phyloP scores from a whole-genome alignment of 2,329 filamentous ascomycete species.

The Penicillium sp. region DNA sequence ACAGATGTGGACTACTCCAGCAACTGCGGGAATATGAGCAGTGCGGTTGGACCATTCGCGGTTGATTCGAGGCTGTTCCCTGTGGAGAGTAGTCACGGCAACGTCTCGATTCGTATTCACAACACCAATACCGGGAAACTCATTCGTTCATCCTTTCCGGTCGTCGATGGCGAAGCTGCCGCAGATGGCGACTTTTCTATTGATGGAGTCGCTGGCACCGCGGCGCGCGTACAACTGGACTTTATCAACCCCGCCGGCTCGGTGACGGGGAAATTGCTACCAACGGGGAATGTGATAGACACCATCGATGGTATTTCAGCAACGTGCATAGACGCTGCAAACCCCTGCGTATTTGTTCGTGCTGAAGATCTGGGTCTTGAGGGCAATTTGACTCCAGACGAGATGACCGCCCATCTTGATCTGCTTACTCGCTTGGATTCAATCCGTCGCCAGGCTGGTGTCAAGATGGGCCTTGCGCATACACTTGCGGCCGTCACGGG shows the following conservation, averaged over 20 bases:
- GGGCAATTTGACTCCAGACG: slow-evolving; percentile 50
- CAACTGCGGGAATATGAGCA: slow-evolving; percentile 75
- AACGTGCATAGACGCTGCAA: slow-evolving; percentile 63
- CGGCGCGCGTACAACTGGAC: slow-evolving; percentile 57
- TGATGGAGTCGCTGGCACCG: slow-evolving; percentile 62
- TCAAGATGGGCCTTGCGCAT: slow-evolving; percentile 59
- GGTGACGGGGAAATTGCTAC: slow-evolving; percentile 61
- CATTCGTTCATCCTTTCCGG: slow-evolving; percentile 57
- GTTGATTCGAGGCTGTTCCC: slow-evolving; percentile 54
- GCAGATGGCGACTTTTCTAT: slow-evolving; percentile 58
- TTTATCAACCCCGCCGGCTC: slow-evolving; percentile 64
- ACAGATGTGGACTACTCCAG: slow-evolving; percentile 62
- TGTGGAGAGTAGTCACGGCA: slow-evolving; percentile 32
- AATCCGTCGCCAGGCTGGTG: slow-evolving; percentile 58
- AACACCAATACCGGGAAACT: slow-evolving; percentile 72
- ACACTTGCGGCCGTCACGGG: slow-evolving; percentile 49
- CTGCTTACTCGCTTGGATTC: slow-evolving; percentile 52
- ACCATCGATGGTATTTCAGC: slow-evolving; percentile 49
- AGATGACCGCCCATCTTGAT: slow-evolving; percentile 48
- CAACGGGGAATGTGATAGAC: slow-evolving; percentile 58
- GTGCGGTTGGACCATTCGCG: slow-evolving; percentile 65
- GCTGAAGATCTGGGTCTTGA: slow-evolving; percentile 50
- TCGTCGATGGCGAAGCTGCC: slow-evolving; percentile 50
- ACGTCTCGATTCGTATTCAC: slow-evolving; percentile 53
- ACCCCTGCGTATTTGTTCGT: slow-evolving; percentile 62